Evolutionary conservation across 768 basidiomycete genomes (phyloP), one percentile per base, ranked within the genome.

Genomic region (Amyloporia xantha): DNA sequence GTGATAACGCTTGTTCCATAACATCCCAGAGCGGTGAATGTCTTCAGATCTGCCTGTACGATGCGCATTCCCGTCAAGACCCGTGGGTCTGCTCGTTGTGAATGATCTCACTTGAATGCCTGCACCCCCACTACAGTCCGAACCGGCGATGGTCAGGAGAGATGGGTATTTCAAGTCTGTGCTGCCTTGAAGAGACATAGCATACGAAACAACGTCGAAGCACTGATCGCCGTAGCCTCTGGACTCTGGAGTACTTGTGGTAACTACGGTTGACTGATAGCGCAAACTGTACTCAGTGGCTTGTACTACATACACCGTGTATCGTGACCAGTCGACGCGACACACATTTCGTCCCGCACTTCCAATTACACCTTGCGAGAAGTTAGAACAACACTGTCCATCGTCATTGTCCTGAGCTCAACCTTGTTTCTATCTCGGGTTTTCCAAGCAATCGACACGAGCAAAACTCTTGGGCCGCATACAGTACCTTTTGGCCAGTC

Each of bases 1-100:
- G 93, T 94, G 45, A 94, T 67, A 6, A 80, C 90, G 52, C 82
- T 86, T 12, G 85, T 73, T 12, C 89, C 92, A 59, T 90, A 94
- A 59, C 86, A 87, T 24, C 73, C 75, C 24, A 83, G 76, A 0
- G 88, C 83, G 4, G 87, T 81, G 56, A 92, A 86, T 1, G 91
- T 85, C 65, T 86, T 91, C 24, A 95, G 70, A 64, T 95, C 93
- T 7, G 90, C 92, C 85, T 92, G 55, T 7, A 46, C 7, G 6
- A 5, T 23, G 4, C 19, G 15, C 21, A 11, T 6, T 53, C 41
- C 38, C 3, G 2, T 37, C 17, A 45, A 24, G 2, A 21, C 5
- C 27, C 5, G 50, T 11, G 41, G 17, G 42, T 41, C 26, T 13
- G 28, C 13, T 46, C 13, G 36, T 20, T 33, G 44, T 21, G 19